phyloP scores from a whole-genome alignment of 23 red algal species.

The Pyropia haitanensis region DNA sequence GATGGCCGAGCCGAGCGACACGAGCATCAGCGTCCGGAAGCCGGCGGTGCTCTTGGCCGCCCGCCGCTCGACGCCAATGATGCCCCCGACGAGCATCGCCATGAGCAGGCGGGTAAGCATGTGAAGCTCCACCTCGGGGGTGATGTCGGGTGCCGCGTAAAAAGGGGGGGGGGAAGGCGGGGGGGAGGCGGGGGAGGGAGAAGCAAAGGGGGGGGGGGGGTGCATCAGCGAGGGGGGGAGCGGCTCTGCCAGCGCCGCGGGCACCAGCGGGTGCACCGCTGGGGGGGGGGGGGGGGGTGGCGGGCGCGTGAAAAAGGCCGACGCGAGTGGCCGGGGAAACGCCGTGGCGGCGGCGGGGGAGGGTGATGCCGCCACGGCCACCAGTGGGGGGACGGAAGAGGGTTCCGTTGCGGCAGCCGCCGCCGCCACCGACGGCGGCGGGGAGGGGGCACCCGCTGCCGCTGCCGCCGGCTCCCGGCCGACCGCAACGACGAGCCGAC shows the following conservation, averaged over 20 bases:
- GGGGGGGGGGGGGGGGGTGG: neutral
- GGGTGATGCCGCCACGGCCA: too few species aligned
- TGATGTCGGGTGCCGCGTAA: neutral
- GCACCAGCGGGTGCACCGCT: neutral
- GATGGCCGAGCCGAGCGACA: conserved; percentile 31
- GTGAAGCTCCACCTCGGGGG: conserved; percentile 19
- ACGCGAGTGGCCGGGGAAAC: neutral
- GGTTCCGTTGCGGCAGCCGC: too few species aligned
- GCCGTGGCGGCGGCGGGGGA: neutral
- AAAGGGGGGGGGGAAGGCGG: neutral
- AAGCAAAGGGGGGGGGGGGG: neutral
- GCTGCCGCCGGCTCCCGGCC: too few species aligned
- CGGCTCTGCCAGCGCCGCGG: neutral
- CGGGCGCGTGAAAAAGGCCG: neutral
- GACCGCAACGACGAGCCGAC: too few species aligned
- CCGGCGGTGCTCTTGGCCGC: conserved; percentile 45
- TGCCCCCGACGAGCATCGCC: conserved; percentile 32
- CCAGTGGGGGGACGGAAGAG: too few species aligned
- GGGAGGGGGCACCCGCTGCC: too few species aligned
- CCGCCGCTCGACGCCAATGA: conserved; percentile 61
- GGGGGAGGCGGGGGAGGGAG: neutral
- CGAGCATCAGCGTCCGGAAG: conserved; percentile 44
- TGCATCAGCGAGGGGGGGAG: neutral
- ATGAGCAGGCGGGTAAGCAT: conserved; percentile 39
- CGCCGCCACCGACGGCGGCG: too few species aligned